phyloP scores from a whole-genome alignment of 805 yeast species.

The Kodamaea jinghongensis region DNA sequence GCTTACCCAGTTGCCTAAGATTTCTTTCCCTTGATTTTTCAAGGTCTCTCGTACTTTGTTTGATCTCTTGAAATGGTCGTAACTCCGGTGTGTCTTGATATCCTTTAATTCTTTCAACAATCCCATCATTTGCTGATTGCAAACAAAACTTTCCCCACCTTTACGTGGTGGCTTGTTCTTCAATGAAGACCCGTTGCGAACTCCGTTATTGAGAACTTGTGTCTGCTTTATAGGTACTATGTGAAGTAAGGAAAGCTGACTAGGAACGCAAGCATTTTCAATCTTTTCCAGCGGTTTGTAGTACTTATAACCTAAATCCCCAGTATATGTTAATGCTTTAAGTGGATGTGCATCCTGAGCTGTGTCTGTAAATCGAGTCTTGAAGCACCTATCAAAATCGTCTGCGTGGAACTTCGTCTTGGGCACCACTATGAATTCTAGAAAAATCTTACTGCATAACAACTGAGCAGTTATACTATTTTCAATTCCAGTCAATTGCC shows the following conservation, averaged over 20 bases:
- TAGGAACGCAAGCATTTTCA: conserved; percentile 20
- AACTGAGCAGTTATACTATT: conserved; percentile 43
- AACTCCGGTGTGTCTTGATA: conserved; percentile 3
- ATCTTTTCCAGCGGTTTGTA: conserved; percentile 17
- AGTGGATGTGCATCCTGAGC: conserved; percentile 19
- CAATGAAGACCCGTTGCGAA: conserved; percentile 54
- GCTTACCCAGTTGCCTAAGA: conserved; percentile 46
- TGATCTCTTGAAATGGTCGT: conserved; percentile 16
- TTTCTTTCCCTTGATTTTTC: conserved; percentile 26
- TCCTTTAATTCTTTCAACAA: neutral
- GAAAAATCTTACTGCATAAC: conserved; percentile 32
- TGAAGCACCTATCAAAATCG: conserved; percentile 45
- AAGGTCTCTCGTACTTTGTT: conserved; percentile 25
- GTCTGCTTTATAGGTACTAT: conserved; percentile 18
- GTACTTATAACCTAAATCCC: conserved; percentile 21
- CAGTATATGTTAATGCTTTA: conserved; percentile 19
- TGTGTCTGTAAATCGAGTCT: conserved; percentile 11
- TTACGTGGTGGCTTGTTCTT: conserved; percentile 44
- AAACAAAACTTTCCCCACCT: conserved; percentile 42
- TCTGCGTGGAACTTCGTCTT: conserved; percentile 18
- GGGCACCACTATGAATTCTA: conserved; percentile 53
- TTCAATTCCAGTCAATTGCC: conserved; percentile 56
- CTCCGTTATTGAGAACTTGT: conserved; percentile 55
- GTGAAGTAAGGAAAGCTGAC: conserved; percentile 29
- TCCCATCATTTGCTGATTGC: conserved; percentile 23